These are phyloP conservation scores for Blastobotrys indianensis DNA, from an alignment of 1,139 yeast species.

Conservation along the genomic window DNA sequence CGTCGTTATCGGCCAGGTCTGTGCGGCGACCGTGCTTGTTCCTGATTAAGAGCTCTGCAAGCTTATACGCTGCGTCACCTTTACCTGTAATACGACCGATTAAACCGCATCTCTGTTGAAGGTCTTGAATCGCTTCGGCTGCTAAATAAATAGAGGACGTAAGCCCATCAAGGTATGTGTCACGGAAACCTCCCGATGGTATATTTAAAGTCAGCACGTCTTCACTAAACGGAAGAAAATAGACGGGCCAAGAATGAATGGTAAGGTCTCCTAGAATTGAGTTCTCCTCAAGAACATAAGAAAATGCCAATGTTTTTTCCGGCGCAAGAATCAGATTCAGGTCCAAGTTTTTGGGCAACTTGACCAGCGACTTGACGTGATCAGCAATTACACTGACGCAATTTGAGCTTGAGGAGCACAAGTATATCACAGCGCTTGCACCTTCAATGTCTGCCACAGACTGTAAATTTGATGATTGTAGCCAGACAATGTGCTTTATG, in stretches of 20 bases:
- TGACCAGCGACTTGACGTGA: slow-evolving; percentile 25
- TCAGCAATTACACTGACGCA: slow-evolving; percentile 23
- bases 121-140: slow-evolving; percentile 38
- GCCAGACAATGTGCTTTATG: slow-evolving; percentile 57
- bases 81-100: slow-evolving; percentile 44
- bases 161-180: slow-evolving; percentile 34
- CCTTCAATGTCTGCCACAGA: slow-evolving; percentile 11
- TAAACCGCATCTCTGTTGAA: slow-evolving; percentile 34
- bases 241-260: slow-evolving; percentile 33
- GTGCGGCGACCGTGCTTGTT: slow-evolving; percentile 25
- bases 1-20: slow-evolving; percentile 17
- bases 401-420: slow-evolving; percentile 21
- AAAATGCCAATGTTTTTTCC: slow-evolving; percentile 31
- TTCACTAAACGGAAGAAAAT: slow-evolving; percentile 31
- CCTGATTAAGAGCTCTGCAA: slow-evolving; percentile 34
- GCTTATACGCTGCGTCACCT: slow-evolving; percentile 41
- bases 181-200: slow-evolving; percentile 31
- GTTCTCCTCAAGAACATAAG: slow-evolving; percentile 30
- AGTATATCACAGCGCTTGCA: slow-evolving; percentile 19
- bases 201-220: slow-evolving; percentile 34
- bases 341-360: slow-evolving; percentile 13
- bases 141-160: slow-evolving; percentile 37
- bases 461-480: slow-evolving; percentile 29
- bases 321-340: slow-evolving; percentile 32
- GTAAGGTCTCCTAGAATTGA: slow-evolving; percentile 37